A percentile compares a stretch with the other conserved stretches of the same genome.
Conservation (phyloP, 352 stramenopile genomes). For the Phytophthora boehmeriae region DNA sequence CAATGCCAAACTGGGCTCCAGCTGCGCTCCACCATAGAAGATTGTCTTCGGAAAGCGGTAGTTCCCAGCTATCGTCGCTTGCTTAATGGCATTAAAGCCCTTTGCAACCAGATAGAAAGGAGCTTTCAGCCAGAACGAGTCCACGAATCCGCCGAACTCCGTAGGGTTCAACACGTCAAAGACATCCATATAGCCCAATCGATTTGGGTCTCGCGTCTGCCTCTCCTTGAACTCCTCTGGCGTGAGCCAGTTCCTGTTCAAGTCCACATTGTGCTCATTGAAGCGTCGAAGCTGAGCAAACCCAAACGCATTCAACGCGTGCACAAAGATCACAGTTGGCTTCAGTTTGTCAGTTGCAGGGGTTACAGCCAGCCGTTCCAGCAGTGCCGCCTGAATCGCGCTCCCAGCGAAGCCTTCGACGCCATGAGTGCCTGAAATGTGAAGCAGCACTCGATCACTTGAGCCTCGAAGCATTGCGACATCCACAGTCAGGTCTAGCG, state of each 20-base stretch:
- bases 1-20: conserved; percentile 69
- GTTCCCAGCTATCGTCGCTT: conserved; percentile 87
- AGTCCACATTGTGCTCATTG: conserved; percentile 95
- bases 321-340: conserved; percentile 91
- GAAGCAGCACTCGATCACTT: conserved; percentile 60
- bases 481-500: conserved; percentile 72
- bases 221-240: conserved; percentile 52
- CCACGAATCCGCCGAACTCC: conserved; percentile 23
- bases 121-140: conserved; percentile 61
- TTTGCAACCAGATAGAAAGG: conserved; percentile 39
- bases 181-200: conserved; percentile 78
- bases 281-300: conserved; percentile 88
- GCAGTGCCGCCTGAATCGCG: conserved; percentile 69
- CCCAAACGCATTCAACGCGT: conserved; percentile 93
- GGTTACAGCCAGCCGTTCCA: conserved; percentile 32
- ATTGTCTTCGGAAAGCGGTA: conserved; percentile 87
- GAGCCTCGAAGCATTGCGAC: conserved; percentile 60
- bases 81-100: conserved; percentile 72
- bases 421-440: conserved; percentile 84
- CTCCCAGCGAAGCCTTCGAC: conserved; percentile 87
- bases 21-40: conserved; percentile 85
- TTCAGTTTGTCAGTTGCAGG: conserved; percentile 10
- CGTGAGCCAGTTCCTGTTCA: conserved; percentile 93
- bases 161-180: conserved; percentile 73
- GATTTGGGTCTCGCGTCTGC: conserved; percentile 70